Conservation (phyloP, 495 filamentous ascomycete species). For the Podospora anserina region DNA sequence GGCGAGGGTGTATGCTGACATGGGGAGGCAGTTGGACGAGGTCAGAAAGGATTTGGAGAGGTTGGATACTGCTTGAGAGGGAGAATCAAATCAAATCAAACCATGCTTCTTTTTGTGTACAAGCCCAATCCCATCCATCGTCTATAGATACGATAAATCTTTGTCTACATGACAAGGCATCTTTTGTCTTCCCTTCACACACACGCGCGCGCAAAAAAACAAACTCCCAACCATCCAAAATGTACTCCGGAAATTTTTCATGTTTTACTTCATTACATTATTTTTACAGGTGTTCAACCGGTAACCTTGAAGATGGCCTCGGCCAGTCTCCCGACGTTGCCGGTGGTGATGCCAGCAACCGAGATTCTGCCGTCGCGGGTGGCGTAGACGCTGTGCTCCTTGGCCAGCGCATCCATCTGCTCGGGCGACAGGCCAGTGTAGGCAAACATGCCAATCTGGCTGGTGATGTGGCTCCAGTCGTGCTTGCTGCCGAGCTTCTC, state of each 20-base stretch:
- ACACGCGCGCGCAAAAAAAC: neutral
- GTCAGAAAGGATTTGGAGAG: slow-evolving; percentile 56
- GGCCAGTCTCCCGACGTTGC: slow-evolving; percentile 89
- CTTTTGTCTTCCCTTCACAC: neutral
- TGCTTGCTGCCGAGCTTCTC: slow-evolving; percentile 92
- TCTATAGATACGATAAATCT: neutral
- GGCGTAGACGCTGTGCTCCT: slow-evolving; percentile 97
- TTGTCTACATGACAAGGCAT: neutral
- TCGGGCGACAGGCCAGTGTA: slow-evolving; percentile 91
- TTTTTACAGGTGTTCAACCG: slow-evolving; percentile 38
- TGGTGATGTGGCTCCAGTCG: slow-evolving; percentile 98
- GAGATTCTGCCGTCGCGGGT: slow-evolving; percentile 97
- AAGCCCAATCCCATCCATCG: neutral
- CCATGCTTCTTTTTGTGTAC: neutral
- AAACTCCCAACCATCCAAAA: slow-evolving; percentile 15
- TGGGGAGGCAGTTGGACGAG: slow-evolving; percentile 53
- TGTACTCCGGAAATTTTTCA: slow-evolving; percentile 18
- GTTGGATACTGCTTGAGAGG: slow-evolving; percentile 35
- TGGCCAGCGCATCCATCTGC: slow-evolving; percentile 88
- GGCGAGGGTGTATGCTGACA: slow-evolving; percentile 56
- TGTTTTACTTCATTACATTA: slow-evolving; percentile 16
- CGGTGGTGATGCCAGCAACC: slow-evolving; percentile 90
- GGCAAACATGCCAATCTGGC: slow-evolving; percentile 98
- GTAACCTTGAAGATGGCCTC: slow-evolving; percentile 94
- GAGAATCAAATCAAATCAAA: neutral